Evolutionary conservation across 2,329 filamentous ascomycete species (phyloP).

Genomic region (Cladophialophora immunda): DNA sequence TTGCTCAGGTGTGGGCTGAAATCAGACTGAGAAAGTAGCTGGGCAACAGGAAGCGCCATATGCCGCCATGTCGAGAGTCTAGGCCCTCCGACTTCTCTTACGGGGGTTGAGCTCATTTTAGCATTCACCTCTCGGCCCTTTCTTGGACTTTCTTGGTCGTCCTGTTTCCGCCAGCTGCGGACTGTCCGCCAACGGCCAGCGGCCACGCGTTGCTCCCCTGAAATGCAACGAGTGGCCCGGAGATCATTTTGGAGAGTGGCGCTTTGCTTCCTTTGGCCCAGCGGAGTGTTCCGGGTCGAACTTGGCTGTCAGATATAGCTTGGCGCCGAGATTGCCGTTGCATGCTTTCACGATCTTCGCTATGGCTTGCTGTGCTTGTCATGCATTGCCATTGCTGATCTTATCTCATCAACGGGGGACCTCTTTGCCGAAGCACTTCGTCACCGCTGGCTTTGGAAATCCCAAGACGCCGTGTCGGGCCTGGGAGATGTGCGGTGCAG

Average conservation of each 20-base stretch:
- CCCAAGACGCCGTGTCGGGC: neutral
- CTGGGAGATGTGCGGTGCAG: conserved; percentile 9
- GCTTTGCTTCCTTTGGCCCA: conserved; percentile 12
- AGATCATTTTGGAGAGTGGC: conserved; percentile 9
- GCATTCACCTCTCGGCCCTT: conserved; percentile 11
- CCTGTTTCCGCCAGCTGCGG: conserved; percentile 18
- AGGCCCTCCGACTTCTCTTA: conserved; percentile 13
- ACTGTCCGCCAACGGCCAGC: conserved; percentile 3
- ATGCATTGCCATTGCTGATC: conserved; percentile 13
- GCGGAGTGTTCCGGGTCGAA: conserved; percentile 19
- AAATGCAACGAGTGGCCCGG: conserved; percentile 2
- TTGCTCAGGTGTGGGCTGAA: conserved; percentile 10
- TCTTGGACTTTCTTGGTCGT: conserved; percentile 22
- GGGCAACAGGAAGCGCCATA: conserved; percentile 5
- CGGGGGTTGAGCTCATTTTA: conserved; percentile 3
- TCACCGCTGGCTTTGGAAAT: conserved; percentile 3
- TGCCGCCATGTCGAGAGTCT: conserved; percentile 6
- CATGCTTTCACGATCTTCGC: conserved; percentile 18
- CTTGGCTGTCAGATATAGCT: conserved; percentile 33
- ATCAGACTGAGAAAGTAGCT: conserved; percentile 5
- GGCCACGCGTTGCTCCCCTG: conserved; percentile 13
- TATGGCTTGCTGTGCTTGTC: conserved; percentile 12
- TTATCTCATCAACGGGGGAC: neutral
- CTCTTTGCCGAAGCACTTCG: neutral
- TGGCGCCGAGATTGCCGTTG: conserved; percentile 23